These are phyloP conservation scores for Pleurotus tuoliensis DNA, from an alignment of 768 basidiomycete species.

Conservation along the genomic window DNA sequence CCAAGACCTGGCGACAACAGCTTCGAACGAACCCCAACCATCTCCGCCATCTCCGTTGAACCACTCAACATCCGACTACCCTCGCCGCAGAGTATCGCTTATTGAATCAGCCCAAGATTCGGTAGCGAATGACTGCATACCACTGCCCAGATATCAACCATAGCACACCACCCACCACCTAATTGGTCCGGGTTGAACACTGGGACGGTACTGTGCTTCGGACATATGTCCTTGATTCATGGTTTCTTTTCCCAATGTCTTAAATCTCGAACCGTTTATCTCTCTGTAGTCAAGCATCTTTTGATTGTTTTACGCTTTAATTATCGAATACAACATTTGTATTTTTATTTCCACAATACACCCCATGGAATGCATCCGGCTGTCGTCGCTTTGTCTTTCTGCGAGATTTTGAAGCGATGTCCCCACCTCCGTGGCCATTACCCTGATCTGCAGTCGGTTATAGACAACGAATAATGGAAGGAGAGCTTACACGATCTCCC, in stretches of 20 bases:
- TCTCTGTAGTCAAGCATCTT: not conserved
- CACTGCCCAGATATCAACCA: constrained; percentile 6
- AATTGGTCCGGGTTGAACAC: too few species aligned
- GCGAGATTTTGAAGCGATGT: not conserved
- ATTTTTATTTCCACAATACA: not conserved
- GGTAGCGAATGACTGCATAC: constrained; percentile 5
- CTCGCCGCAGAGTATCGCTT: constrained; percentile 3
- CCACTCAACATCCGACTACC: constrained; percentile 7
- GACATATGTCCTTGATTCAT: too few species aligned
- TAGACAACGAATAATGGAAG: not conserved
- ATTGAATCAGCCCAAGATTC: constrained; percentile 6
- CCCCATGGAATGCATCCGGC: too few species aligned
- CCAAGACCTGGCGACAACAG: not conserved
- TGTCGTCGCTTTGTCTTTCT: not conserved
- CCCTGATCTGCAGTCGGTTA: not conserved
- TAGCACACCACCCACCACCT: not conserved
- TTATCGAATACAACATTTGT: constrained; percentile 1
- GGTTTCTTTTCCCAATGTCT: not conserved
- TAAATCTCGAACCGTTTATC: not conserved
- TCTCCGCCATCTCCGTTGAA: constrained; percentile 3
- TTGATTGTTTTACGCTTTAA: not conserved
- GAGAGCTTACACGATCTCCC: too few species aligned
- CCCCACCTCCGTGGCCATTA: not conserved
- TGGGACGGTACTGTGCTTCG: too few species aligned
- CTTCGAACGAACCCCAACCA: constrained; percentile 1